Conservation (phyloP, 176 grass and related monocot species). For the Triticum timopheevii region DNA sequence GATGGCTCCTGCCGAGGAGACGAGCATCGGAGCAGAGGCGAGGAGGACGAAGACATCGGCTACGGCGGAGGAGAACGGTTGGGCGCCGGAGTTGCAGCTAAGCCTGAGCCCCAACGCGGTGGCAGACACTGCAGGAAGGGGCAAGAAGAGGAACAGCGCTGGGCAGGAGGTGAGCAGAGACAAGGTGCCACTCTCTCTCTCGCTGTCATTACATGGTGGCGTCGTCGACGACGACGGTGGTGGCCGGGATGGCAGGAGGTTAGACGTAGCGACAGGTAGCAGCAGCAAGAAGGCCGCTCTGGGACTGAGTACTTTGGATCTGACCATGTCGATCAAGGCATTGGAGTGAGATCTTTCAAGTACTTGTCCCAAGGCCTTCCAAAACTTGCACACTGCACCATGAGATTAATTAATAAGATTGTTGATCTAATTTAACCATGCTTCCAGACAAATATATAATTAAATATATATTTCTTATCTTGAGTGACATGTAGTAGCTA, state of each 20-base stretch:
- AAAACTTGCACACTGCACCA: slow-evolving; percentile 56
- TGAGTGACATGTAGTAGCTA: slow-evolving; percentile 20
- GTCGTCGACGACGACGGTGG: not conserved
- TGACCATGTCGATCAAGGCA: slow-evolving; percentile 99
- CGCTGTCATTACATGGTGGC: slow-evolving; percentile 34
- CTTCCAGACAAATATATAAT: slow-evolving; percentile 27
- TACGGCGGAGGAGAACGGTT: slow-evolving; percentile 29
- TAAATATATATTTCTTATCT: slow-evolving; percentile 26
- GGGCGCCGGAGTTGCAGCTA: slow-evolving; percentile 63
- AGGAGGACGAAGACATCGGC: slow-evolving; percentile 40
- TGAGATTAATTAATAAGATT: slow-evolving; percentile 54
- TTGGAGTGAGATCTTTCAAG: slow-evolving; percentile 99
- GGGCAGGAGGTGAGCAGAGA: slow-evolving; percentile 48
- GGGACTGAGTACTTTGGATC: slow-evolving; percentile 99
- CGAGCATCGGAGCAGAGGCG: not conserved
- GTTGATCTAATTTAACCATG: slow-evolving; percentile 53
- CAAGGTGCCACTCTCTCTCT: slow-evolving; percentile 55
- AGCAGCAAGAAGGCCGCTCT: slow-evolving; percentile 68
- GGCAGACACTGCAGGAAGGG: not conserved
- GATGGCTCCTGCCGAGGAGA: slow-evolving; percentile 8
- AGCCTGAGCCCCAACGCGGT: slow-evolving; percentile 62
- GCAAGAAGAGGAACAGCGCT: slow-evolving; percentile 34
- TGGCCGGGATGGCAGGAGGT: slow-evolving; percentile 16
- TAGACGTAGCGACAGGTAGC: slow-evolving; percentile 51
- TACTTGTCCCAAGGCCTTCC: slow-evolving; percentile 91